These are phyloP conservation scores for Selenicereus undatus DNA, from an alignment of 148 eudicot genomes.

Conservation along the genomic window DNA sequence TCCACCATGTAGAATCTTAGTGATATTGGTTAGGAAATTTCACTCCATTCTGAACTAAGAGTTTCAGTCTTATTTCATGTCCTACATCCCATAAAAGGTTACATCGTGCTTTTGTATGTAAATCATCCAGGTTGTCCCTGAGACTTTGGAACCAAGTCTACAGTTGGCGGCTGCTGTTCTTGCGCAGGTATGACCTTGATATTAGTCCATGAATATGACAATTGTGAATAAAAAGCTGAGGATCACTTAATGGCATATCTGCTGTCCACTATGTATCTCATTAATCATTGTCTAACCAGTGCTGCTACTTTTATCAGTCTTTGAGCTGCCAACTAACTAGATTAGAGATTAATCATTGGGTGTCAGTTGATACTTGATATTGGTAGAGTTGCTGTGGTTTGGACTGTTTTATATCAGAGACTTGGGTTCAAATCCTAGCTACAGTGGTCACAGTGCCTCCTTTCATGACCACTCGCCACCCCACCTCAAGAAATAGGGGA, in stretches of 20 bases:
- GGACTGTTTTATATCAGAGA: neutral
- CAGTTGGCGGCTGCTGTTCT: slow-evolving; percentile 97
- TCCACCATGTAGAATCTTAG: neutral
- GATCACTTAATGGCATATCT: neutral
- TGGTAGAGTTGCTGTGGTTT: neutral
- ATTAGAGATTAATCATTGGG: neutral
- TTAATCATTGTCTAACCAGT: neutral
- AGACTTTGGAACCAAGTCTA: slow-evolving; percentile 93
- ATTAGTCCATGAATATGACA: slow-evolving; percentile 1
- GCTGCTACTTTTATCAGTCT: neutral
- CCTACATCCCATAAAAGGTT: neutral
- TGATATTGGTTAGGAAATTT: neutral
- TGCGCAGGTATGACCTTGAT: slow-evolving; percentile 60
- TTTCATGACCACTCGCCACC: neutral
- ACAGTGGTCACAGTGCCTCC: neutral
- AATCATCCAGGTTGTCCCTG: slow-evolving; percentile 72
- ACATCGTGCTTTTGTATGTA: slow-evolving; percentile 12
- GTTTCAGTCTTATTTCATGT: slow-evolving; percentile 3
- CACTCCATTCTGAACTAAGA: neutral
- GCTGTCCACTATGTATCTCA: neutral
- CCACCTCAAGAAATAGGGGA: neutral
- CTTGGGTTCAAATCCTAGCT: neutral
- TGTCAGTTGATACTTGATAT: neutral
- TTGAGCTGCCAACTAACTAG: neutral
- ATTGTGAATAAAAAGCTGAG: neutral